A percentile compares a stretch with the other conserved stretches of the same genome.
Conservation (phyloP, 129 eudicot species). For the Erigeron canadensis region DNA sequence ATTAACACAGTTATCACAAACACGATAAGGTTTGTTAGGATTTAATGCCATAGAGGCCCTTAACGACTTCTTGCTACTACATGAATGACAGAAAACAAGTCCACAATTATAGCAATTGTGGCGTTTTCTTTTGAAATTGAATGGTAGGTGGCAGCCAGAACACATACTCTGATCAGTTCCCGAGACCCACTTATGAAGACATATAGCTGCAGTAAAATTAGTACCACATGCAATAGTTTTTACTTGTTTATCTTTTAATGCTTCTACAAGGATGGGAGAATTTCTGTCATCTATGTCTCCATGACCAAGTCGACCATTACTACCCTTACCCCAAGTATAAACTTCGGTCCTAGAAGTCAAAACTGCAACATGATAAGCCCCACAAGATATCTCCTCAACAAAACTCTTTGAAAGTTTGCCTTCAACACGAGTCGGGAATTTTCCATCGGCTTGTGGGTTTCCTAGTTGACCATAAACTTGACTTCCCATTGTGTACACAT, state of each 20-base stretch:
- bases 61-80: slow-evolving; percentile 91
- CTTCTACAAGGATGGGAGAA: slow-evolving; percentile 77
- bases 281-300: slow-evolving; percentile 82
- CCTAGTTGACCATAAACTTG: slow-evolving; percentile 98
- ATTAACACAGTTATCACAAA: slow-evolving; percentile 77
- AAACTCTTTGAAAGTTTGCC: slow-evolving; percentile 72
- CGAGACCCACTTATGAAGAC: slow-evolving; percentile 98
- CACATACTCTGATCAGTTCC: slow-evolving; percentile 97
- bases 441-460: slow-evolving; percentile 85
- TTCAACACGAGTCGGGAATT: slow-evolving; percentile 76
- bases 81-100: slow-evolving; percentile 93
- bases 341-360: slow-evolving; percentile 96
- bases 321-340: slow-evolving; percentile 97
- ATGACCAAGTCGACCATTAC: slow-evolving; percentile 92
- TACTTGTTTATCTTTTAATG: slow-evolving; percentile 87
- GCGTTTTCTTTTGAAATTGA: slow-evolving; percentile 93
- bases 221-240: slow-evolving; percentile 94
- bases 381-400: slow-evolving; percentile 97
- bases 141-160: slow-evolving; percentile 91
- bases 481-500: slow-evolving; percentile 94
- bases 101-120: slow-evolving; percentile 97
- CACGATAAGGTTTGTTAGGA: slow-evolving; percentile 94
- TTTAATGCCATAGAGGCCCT: slow-evolving; percentile 98
- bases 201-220: slow-evolving; percentile 92
- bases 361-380: slow-evolving; percentile 93